Evolutionary conservation across 257 asterid species (phyloP), one percentile per base, ranked within the genome.

Genomic region (Solanum pennellii): DNA sequence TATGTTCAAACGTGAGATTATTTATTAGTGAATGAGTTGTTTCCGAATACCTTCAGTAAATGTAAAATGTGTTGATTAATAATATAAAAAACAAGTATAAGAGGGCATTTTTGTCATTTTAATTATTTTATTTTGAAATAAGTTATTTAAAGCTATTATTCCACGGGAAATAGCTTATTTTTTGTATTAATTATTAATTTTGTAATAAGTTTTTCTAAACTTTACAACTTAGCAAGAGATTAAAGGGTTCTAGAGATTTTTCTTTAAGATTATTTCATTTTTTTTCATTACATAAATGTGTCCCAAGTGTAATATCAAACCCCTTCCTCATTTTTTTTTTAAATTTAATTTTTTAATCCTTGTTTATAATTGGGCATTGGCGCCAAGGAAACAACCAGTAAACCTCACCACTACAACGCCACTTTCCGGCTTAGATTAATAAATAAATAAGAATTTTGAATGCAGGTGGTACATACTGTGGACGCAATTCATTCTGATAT

Each of bases 381-480:
- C 80, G 47, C 47, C 47, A 72, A 72, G 47, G 27, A 72, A 35
- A 35, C 45, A 72, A 71, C 16, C 5, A 71, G 8, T 33, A 15
- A 71, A 71, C 44, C 80, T 8, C 8, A 33, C 44, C 77, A 15
- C 44, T 2, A 31, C 77, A 69, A 0, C n/a, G 44, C 77, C 77
- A 15, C 77, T 33, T 18, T 33, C 44, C 25, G 45, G 25, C 79
- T 29, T 12, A 68, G 14, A n/a, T 2, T 72, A 10, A 45, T 27
- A 49, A 49, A 33, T 33, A 45, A 80, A 49, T 5, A 31, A 29
- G 79, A 42, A 52, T 12, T 13, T 16, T 41, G 66, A 33, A 60
- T 84, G 94, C 95, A 95, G 98, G 93, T 91, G 93, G 96, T 94
- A 93, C 83, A 65, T 75, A 12, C 84, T 87, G 33, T 95, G 98